Percentiles rank a stretch among this genome's conserved stretches.
phyloP scores from a whole-genome alignment of 2,329 filamentous ascomycete genomes.

The Zymoseptoria pseudotritici region DNA sequence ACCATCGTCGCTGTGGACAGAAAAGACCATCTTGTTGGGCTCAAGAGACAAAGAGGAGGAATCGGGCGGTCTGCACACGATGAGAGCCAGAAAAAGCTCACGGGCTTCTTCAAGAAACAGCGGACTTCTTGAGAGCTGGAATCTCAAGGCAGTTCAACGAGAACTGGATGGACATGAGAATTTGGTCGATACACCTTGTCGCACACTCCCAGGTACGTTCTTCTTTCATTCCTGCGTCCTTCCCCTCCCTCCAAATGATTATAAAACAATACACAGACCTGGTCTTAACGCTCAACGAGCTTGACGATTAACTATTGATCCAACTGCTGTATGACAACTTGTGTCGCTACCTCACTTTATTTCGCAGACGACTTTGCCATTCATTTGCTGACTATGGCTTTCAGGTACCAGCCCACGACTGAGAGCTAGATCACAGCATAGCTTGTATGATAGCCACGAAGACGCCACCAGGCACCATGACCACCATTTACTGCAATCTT shows the following conservation, averaged over 20 bases:
- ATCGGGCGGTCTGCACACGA: slow-evolving; percentile 75
- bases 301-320: slow-evolving; percentile 27
- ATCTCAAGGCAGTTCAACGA: not conserved
- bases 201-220: slow-evolving; percentile 9
- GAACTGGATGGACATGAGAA: too few species aligned
- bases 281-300: slow-evolving; percentile 20
- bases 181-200: not conserved
- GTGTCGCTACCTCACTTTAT: not conserved
- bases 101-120: slow-evolving; percentile 60
- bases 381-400: not conserved
- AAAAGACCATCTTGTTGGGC: slow-evolving; percentile 60
- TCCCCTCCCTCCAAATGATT: slow-evolving; percentile 19
- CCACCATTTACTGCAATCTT: not conserved
- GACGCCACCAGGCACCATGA: not conserved
- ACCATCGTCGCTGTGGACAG: slow-evolving; percentile 59
- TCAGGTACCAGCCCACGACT: not conserved
- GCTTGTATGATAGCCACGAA: not conserved
- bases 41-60: slow-evolving; percentile 74
- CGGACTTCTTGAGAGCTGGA: slow-evolving; percentile 15
- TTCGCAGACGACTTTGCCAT: not conserved
- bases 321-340: slow-evolving; percentile 29
- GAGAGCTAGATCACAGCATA: not conserved
- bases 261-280: slow-evolving; percentile 28
- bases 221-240: not conserved
- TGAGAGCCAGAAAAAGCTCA: slow-evolving; percentile 64